Evolutionary conservation across 164 flowering plant species (phyloP).

Genomic region (Kingdonia uniflora): DNA sequence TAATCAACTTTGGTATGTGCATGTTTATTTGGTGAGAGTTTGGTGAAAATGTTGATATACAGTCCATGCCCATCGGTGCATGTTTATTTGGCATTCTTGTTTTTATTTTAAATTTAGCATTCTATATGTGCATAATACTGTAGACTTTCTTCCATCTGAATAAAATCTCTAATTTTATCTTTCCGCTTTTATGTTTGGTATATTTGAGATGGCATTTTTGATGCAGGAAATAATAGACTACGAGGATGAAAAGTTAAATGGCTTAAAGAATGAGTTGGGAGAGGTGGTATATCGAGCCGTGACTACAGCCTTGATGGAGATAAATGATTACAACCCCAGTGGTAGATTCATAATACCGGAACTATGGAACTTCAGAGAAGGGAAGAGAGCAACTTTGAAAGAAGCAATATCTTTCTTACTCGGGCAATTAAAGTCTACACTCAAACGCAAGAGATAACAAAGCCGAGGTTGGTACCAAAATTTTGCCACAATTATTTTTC

Average conservation of each 20-base stretch:
- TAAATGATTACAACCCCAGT: slow-evolving; percentile 53
- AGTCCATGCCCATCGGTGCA: no score
- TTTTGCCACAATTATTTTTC: no score
- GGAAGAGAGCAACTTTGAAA: slow-evolving; percentile 36
- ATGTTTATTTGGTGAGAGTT: no score
- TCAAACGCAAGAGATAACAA: slow-evolving; percentile 18
- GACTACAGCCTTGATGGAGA: slow-evolving; percentile 27
- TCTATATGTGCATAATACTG: no score
- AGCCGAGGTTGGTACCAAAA: slow-evolving; percentile 12
- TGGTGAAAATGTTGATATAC: no score
- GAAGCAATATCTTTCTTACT: slow-evolving; percentile 31
- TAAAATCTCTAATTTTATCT: no score
- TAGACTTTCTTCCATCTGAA: no score
- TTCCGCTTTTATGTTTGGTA: no score
- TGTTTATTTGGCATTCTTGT: no score
- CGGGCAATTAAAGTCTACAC: slow-evolving; percentile 17
- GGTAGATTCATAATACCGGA: slow-evolving; percentile 39
- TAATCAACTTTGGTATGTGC: no score
- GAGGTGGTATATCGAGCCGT: slow-evolving; percentile 33
- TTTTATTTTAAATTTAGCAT: no score
- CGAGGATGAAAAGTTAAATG: slow-evolving; percentile 35
- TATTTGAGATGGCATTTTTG: background rate
- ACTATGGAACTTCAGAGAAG: slow-evolving; percentile 41
- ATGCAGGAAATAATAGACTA: slow-evolving; percentile 39
- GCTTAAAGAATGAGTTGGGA: slow-evolving; percentile 31